Conservation (phyloP, 192 early-diverging fungal genomes). For the Podila epicladia region DNA sequence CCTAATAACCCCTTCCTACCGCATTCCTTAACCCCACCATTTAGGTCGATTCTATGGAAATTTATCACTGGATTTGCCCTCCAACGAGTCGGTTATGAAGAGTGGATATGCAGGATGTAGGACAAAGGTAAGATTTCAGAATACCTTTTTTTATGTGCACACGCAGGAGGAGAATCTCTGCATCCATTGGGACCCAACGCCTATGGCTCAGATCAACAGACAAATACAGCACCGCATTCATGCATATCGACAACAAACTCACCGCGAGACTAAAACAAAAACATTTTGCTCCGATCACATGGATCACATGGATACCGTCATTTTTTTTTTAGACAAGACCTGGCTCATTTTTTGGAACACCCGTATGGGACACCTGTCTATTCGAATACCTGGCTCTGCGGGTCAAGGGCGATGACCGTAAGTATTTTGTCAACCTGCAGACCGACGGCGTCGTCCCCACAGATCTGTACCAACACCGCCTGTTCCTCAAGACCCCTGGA, state of each 20-base stretch:
- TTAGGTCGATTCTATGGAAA: constrained; percentile 81
- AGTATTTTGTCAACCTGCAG: constrained; percentile 95
- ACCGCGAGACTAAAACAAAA: too few species aligned
- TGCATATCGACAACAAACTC: too few species aligned
- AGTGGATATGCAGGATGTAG: constrained; percentile 95
- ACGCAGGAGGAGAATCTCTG: too few species aligned
- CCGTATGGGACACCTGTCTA: constrained; percentile 85
- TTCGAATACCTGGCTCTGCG: constrained; percentile 87
- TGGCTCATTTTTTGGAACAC: constrained; percentile 76
- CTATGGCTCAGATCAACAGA: neutral
- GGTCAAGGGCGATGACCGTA: constrained; percentile 82
- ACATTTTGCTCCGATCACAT: too few species aligned
- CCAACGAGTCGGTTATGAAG: constrained; percentile 67
- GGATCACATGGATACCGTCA: too few species aligned
- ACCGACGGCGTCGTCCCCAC: constrained; percentile 85
- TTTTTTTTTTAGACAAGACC: constrained; percentile 58
- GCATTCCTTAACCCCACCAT: neutral
- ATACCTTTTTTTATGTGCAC: too few species aligned
- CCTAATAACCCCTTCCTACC: neutral
- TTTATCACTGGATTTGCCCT: constrained; percentile 82
- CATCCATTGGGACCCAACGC: too few species aligned
- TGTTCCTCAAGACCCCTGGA: constrained; percentile 88
- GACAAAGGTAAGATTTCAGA: constrained; percentile 63
- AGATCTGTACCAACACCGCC: constrained; percentile 92
- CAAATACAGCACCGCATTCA: neutral